A percentile compares a stretch with the other conserved stretches of the same genome.
These are phyloP conservation scores for Raffaelea albimanens DNA, from an alignment of 2,329 filamentous ascomycete species.

Conservation along the genomic window DNA sequence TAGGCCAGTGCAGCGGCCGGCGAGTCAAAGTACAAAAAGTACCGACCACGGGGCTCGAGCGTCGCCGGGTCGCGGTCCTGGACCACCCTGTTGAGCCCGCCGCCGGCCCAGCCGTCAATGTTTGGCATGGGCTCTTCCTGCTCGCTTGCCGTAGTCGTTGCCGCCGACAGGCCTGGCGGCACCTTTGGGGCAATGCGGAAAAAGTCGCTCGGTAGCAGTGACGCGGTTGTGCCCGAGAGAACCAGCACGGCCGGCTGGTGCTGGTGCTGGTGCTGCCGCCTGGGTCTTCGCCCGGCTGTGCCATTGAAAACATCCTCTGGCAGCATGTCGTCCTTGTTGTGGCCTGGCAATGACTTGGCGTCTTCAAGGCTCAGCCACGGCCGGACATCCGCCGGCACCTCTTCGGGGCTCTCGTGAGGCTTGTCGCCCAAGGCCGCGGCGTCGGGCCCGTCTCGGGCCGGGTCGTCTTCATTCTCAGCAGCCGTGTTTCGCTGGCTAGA, in stretches of 20 bases:
- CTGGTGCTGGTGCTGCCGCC: not conserved
- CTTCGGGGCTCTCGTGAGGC: too few relatives aligned
- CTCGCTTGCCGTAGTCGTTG: not conserved
- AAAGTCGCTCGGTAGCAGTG: conserved; percentile 61
- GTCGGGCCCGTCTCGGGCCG: too few relatives aligned
- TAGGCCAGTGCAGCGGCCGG: conserved; percentile 52
- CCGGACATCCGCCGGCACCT: too few relatives aligned
- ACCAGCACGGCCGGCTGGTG: conserved; percentile 45
- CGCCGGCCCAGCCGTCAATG: conserved; percentile 57
- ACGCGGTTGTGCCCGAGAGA: conserved; percentile 47
- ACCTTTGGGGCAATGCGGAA: conserved; percentile 54
- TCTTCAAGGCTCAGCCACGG: too few relatives aligned
- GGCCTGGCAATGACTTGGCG: too few relatives aligned
- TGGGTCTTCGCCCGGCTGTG: too few relatives aligned
- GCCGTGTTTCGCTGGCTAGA: too few relatives aligned
- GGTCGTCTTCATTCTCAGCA: too few relatives aligned
- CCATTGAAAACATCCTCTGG: too few relatives aligned
- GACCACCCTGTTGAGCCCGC: conserved; percentile 34
- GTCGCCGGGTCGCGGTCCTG: conserved; percentile 56
- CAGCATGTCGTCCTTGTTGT: too few relatives aligned
- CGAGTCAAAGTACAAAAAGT: conserved; percentile 60
- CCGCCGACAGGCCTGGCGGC: conserved; percentile 13
- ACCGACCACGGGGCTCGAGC: conserved; percentile 53
- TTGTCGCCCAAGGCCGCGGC: too few relatives aligned
- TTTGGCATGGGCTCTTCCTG: conserved; percentile 19